Evolutionary conservation across 352 stramenopile species (phyloP), one percentile per base, ranked within the genome.

Genomic region (Pythium rhizo-oryzae): DNA sequence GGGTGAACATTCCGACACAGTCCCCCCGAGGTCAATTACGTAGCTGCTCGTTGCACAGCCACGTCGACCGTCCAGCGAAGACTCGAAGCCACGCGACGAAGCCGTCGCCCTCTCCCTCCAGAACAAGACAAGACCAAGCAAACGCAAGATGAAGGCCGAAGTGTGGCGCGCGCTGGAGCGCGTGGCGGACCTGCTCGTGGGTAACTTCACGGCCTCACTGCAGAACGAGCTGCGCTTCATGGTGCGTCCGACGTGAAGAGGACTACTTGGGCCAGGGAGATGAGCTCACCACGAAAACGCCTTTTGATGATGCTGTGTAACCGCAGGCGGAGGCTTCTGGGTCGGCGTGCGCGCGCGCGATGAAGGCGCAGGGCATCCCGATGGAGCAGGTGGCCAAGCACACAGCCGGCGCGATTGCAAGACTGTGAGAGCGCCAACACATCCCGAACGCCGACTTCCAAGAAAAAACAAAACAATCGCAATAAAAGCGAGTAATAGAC

Each of bases 191-290:
- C 75, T 95, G 58, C 61, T 95, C 49, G 87, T 95, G 23, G 83
- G 80, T 46, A 93, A 92, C 79, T 95, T 95, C 64, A 84, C 79
- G 0, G 84, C 82, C 33, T 92, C 87, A 11, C 89, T 95, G 69
- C 83, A 95, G 73, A 95, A 95, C 60, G 87, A 95, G 58, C 72
- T 95, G 52, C 87, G 87, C 60, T 92, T 95, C 61, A 95, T 95
- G 87, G 87, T 95, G 52, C 47, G 70, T 62, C 23, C 35, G 35
- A 18, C 24, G 21, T 19, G 33, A 58, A 23, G 23, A 16, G 15
- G 30, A 49, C 21, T 21, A 18, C 13, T 41, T 41, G n/a, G 35
- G 8, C 35, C 35, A 11, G 12, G 35, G 35, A 41, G 35, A 41
- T 41, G 35, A 41, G 8, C 35, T 41, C n/a, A n/a, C n/a, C 8